A percentile compares a stretch with the other conserved stretches of the same genome.
Conservation (phyloP, 148 eudicot species). For the Chenopodium quinoa region DNA sequence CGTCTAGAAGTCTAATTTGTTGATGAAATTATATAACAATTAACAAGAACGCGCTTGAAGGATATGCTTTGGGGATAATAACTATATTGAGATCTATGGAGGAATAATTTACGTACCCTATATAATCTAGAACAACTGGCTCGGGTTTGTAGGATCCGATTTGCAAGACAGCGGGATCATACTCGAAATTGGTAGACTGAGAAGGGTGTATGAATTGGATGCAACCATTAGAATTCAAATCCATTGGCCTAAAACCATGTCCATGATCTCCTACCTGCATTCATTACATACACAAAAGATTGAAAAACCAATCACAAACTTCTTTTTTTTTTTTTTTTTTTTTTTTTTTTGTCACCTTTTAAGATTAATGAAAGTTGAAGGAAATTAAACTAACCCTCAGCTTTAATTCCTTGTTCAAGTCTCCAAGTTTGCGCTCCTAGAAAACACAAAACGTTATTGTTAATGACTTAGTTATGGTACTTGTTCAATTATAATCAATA, state of each 20-base stretch:
- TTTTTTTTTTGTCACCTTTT: not conserved
- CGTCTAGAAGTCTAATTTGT: not conserved
- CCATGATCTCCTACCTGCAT: conserved; percentile 56
- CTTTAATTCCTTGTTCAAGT: conserved; percentile 86
- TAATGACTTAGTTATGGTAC: not conserved
- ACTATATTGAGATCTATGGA: not conserved
- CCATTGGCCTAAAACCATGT: conserved; percentile 30
- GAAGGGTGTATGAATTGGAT: conserved; percentile 37
- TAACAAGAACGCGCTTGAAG: not conserved
- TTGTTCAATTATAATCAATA: not conserved
- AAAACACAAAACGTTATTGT: not conserved
- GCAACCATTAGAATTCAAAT: conserved; percentile 29
- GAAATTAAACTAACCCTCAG: conserved; percentile 56
- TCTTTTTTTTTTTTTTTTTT: not conserved
- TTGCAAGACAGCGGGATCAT: conserved; percentile 27
- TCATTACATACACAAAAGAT: not conserved
- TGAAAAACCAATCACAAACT: not conserved
- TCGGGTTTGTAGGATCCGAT: conserved; percentile 46
- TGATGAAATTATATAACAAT: not conserved
- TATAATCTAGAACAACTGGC: conserved; percentile 45
- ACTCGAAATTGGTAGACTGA: conserved; percentile 31
- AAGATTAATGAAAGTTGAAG: not conserved
- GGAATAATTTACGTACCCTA: conserved; percentile 47
- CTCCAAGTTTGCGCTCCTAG: conserved; percentile 93
- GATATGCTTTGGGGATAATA: not conserved